phyloP scores from a whole-genome alignment of 495 filamentous ascomycete genomes.

The Bryoglossum gracile region DNA sequence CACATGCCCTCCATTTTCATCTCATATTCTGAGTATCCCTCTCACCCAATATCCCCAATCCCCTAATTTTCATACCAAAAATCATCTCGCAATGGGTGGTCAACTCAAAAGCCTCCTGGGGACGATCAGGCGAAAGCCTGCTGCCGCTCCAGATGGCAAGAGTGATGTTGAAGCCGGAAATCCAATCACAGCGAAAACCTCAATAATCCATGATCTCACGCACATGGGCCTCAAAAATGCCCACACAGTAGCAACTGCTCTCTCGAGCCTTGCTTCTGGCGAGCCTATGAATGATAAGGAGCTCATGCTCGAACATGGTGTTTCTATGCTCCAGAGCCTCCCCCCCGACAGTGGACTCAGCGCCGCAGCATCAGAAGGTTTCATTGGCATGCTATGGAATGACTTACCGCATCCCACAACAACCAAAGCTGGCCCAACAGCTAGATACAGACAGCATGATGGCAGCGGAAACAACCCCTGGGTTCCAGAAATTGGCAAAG shows the following conservation, averaged over 20 bases:
- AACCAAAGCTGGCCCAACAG: constrained; percentile 19
- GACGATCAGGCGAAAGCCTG: constrained; percentile 27
- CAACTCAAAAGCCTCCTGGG: constrained; percentile 27
- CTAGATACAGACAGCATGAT: constrained; percentile 56
- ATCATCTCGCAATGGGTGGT: constrained; percentile 8
- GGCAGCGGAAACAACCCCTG: constrained; percentile 61
- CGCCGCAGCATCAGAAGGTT: constrained; percentile 40
- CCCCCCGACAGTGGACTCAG: constrained; percentile 28
- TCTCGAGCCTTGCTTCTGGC: constrained; percentile 28
- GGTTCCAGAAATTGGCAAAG: constrained; percentile 54
- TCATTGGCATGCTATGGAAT: constrained; percentile 65
- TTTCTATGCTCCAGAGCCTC: constrained; percentile 31
- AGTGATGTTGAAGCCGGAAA: constrained; percentile 22
- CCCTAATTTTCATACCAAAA: too few species aligned
- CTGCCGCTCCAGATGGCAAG: constrained; percentile 30
- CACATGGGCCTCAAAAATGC: constrained; percentile 27
- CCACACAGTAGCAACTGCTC: constrained; percentile 23
- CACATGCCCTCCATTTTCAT: too few species aligned
- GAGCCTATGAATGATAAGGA: constrained; percentile 34
- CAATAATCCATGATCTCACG: constrained; percentile 27
- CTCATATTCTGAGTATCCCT: too few species aligned
- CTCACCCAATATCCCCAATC: background rate
- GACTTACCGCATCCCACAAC: constrained; percentile 48
- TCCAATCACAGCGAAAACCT: constrained; percentile 22
- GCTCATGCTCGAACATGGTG: constrained; percentile 31